Evolutionary conservation across 2,329 filamentous ascomycete species (phyloP), one percentile per base, ranked within the genome.

Genomic region (Ascochyta pisi): DNA sequence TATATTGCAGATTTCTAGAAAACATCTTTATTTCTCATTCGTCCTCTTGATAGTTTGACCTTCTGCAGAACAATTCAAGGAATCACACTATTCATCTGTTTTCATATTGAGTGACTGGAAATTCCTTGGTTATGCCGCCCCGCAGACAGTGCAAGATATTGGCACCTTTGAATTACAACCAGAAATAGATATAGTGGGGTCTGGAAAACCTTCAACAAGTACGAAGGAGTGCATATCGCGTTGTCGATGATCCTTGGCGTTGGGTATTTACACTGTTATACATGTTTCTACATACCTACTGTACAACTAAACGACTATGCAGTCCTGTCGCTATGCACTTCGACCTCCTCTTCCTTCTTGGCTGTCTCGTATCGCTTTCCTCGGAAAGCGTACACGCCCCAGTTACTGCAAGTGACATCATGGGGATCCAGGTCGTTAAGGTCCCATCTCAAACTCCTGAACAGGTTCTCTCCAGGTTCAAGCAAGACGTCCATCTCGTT

Each of bases 361-460:
- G 83, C 85, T 27, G 88, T 83, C 77, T 91, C 88, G 63, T 91
- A 97, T 86, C 94, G 89, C 86, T 99, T 99, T 67, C 95, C 95
- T 78, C 95, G 86, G 81, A 99, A 99, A 13, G 89, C 92, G 92
- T 96, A 99, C 2, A 96, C 82, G 10, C 95, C 95, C 92, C 92
- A 99, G 77, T 99, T 99, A 51, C 95, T 94, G 70, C 92, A 96
- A 67, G 89, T 96, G 60, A 98, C 82, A 76, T 98, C 95, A 72
- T 96, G 91, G 6, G 94, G 93, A 74, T 97, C 95, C 62, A 95
- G 80, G 71, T 99, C 96, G 71, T 99, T 97, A 70, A 99, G 77
- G 78, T 99, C 96, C 96, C 96, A 99, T 68, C 94, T 84, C 73
- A 97, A 77, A 79, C 95, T 99, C 69, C 94, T 85, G 81, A 99